Percentiles rank a stretch among this genome's conserved stretches.
Evolutionary conservation across 495 filamentous ascomycete genomes (phyloP).

Genomic region (Penicillium simplicissimum): DNA sequence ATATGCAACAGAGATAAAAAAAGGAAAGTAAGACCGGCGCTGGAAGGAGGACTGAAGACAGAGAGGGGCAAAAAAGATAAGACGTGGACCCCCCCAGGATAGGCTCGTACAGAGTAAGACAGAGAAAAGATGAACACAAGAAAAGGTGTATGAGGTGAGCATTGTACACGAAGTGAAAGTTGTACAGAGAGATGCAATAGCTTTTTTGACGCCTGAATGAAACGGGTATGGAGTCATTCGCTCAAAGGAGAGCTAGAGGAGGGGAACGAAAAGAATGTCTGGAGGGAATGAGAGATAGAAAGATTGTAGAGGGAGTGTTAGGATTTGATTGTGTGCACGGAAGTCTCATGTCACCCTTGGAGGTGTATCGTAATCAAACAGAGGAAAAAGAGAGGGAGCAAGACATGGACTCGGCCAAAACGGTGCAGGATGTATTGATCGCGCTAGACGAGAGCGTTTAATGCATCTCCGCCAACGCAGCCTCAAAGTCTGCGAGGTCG

Average conservation of each 20-base stretch:
- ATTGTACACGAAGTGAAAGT: conserved; percentile 31
- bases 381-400: not conserved
- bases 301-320: not conserved
- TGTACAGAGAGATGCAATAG: conserved; percentile 25
- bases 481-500: conserved; percentile 35
- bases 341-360: not conserved
- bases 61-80: conserved; percentile 19
- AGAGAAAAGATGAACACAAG: conserved; percentile 15
- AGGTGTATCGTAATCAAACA: not conserved
- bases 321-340: not conserved
- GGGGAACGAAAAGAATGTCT: not conserved
- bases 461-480: conserved; percentile 33
- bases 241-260: not conserved
- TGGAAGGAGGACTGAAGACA: conserved; percentile 16
- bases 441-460: conserved; percentile 3
- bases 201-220: conserved; percentile 21
- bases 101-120: conserved; percentile 11
- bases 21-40: conserved; percentile 11
- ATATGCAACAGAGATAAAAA: conserved; percentile 34
- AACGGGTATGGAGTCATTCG: conserved; percentile 9
- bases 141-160: conserved; percentile 1
- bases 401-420: not conserved
- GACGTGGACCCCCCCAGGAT: conserved; percentile 15
- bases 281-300: not conserved
- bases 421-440: not conserved